Percentiles rank a stretch among this genome's conserved stretches.
Evolutionary conservation across 2,329 filamentous ascomycete genomes (phyloP).

Genomic region (Calonectria henricotiae): DNA sequence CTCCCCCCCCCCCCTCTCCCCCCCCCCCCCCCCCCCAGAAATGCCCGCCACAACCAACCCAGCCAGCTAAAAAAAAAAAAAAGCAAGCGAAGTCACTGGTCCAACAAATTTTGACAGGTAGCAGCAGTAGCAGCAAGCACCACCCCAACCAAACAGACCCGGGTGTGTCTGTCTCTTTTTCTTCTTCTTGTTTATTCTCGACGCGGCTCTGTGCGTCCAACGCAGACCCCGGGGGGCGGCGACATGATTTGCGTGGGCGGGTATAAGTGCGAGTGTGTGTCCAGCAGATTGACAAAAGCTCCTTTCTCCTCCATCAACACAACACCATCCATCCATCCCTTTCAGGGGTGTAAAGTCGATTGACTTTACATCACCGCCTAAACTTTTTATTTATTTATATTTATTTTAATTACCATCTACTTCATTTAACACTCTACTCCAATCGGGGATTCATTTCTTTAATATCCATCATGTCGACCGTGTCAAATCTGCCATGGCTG

Average conservation of each 20-base stretch:
- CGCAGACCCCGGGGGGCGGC: neutral
- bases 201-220: neutral
- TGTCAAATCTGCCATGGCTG: neutral
- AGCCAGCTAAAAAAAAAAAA: no score
- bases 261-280: constrained; percentile 3
- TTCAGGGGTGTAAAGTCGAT: no score
- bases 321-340: neutral
- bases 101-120: no score
- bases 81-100: no score
- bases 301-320: neutral
- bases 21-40: neutral
- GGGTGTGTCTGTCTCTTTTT: neutral
- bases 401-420: neutral
- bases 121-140: no score
- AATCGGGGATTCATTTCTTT: constrained; percentile 1
- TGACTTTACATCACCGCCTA: neutral
- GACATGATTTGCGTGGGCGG: no score
- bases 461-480: neutral
- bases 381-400: neutral
- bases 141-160: no score
- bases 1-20: neutral
- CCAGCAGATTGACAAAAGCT: neutral
- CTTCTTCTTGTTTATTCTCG: neutral
- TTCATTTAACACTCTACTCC: neutral
- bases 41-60: no score